phyloP scores from a whole-genome alignment of 768 basidiomycete species.

The Mycena leptocephala region DNA sequence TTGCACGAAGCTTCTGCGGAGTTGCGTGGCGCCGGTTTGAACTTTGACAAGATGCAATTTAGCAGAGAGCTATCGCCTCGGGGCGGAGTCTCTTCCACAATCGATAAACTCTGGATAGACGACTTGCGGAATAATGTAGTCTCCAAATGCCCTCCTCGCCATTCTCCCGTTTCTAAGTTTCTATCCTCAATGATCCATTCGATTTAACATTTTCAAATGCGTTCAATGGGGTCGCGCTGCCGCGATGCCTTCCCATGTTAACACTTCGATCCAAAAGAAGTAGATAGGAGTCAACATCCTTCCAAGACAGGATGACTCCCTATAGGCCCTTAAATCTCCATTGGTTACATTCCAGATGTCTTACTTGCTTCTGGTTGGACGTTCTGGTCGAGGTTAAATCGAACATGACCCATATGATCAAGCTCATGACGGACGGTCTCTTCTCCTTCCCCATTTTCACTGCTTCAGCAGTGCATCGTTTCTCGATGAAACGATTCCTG shows the following conservation, averaged over 20 bases:
- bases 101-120: background rate
- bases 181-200: too few relatives aligned
- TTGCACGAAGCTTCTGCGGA: background rate
- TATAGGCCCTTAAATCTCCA: slow-evolving; percentile 8
- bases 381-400: slow-evolving; percentile 17
- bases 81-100: background rate
- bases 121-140: background rate
- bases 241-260: too few relatives aligned
- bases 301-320: slow-evolving; percentile 20
- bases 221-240: too few relatives aligned
- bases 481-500: background rate
- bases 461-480: slow-evolving; percentile 2
- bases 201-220: too few relatives aligned
- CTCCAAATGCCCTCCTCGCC: background rate
- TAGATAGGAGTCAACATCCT: slow-evolving; percentile 21
- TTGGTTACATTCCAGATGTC: slow-evolving; percentile 20
- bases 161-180: background rate
- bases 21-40: background rate
- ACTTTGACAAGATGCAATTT: background rate
- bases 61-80: background rate
- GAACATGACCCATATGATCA: slow-evolving; percentile 22
- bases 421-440: slow-evolving; percentile 17
- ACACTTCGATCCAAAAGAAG: too few relatives aligned
- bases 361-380: slow-evolving; percentile 12
- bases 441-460: slow-evolving; percentile 26